Percentiles rank a stretch among this genome's conserved stretches.
Evolutionary conservation across 257 asterid genomes (phyloP).

Genomic region (Capsicum pubescens): DNA sequence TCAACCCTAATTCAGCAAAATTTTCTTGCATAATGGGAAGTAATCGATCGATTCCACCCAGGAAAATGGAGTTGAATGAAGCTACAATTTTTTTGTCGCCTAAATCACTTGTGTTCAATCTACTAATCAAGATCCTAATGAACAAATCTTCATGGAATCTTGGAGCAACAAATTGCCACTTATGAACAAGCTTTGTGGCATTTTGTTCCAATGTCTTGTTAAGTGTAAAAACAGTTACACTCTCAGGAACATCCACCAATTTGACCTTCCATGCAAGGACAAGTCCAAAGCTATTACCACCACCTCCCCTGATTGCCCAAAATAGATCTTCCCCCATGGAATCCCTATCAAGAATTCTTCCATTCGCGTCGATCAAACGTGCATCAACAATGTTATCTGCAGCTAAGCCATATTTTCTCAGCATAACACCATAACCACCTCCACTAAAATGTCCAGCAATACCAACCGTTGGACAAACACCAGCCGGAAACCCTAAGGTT

Average conservation of each 20-base stretch:
- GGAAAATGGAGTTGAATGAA: too few species aligned
- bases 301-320: too few species aligned
- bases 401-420: neutral
- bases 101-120: too few species aligned
- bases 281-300: slow-evolving; percentile 4
- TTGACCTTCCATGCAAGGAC: neutral
- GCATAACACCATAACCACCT: neutral
- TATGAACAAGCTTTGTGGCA: neutral
- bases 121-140: too few species aligned
- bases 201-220: neutral
- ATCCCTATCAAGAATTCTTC: too few species aligned
- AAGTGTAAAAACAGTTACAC: neutral
- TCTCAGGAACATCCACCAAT: neutral
- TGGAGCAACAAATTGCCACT: slow-evolving; percentile 7
- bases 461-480: too few species aligned
- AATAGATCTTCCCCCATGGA: neutral
- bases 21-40: neutral
- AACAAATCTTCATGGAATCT: too few species aligned
- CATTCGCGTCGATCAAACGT: neutral
- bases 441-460: neutral
- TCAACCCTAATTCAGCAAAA: neutral
- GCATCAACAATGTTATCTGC: slow-evolving; percentile 2
- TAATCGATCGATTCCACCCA: neutral
- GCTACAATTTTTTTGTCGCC: too few species aligned
- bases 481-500: too few species aligned